Base-by-base conservation (phyloP, 179 eudicot genomes). In the Beta lomatogona region DNA sequence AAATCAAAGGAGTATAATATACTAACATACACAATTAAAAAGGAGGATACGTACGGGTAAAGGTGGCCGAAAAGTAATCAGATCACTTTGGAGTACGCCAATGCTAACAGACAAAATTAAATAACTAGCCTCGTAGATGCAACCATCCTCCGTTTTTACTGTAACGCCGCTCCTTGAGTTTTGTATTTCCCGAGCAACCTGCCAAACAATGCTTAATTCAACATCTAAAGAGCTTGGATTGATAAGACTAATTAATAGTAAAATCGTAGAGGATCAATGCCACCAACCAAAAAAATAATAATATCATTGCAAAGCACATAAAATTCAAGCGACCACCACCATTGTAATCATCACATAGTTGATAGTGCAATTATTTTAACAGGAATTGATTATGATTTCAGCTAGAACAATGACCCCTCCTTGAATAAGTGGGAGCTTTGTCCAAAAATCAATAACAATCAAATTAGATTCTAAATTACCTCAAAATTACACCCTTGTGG, bases 1-100 rank as follows among this genome's bases (percentile, higher is more conserved):
- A 22, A 22, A 64, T 64, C 53, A 48, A 48, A 48, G 41, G 22
- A 64, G 36, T 11, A 21, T 21, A 6, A 63, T 63, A 69, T 41
- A 44, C 28, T 15, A 19, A 19, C n/a, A 6, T 18, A 69, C 73
- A 9, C 75, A 77, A 65, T 14, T 54, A 66, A 50, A 84, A 59
- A 75, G 71, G 72, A 19, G 46, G 81, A 89, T 60, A 86, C 92
- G 55, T 86, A 94, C 98, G 28, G 98, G 98, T 81, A 94, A 88
- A 54, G 94, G 86, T 18, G 98, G 98, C 74, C 65, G 71, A 84
- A 94, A 92, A 85, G 93, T 88, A 82, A 94, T 93, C 55, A 93
- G 91, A 83, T 90, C 74, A 84, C 97, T 94, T 89, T 94, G 96
- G 83, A 94, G 97, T 78, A 94, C 98, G 15, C 98, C 98, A 83